Conservation (phyloP, 2,329 filamentous ascomycete species). For the Ceratocystis cubensis region DNA sequence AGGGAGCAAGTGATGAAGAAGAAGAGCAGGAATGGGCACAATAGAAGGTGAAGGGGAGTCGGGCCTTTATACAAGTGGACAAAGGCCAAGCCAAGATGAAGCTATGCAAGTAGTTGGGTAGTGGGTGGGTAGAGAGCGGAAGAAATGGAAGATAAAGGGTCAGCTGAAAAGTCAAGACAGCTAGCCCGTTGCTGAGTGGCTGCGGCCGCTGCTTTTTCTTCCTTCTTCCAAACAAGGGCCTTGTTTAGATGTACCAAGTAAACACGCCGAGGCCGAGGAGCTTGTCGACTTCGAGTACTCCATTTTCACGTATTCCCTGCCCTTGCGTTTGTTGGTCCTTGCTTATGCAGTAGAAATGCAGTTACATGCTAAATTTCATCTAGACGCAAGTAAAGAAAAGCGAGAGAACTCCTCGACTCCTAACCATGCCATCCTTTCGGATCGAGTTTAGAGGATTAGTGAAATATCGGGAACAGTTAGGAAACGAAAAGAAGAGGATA, state of each 20-base stretch:
- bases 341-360: slow-evolving; percentile 3
- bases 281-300: background rate
- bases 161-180: slow-evolving; percentile 4
- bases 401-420: slow-evolving; percentile 2
- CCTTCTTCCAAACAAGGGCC: background rate
- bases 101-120: background rate
- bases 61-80: background rate
- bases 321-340: background rate
- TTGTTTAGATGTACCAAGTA: slow-evolving; percentile 1
- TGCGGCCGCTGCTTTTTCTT: background rate
- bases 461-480: background rate
- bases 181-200: background rate
- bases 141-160: background rate
- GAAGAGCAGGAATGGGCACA: background rate
- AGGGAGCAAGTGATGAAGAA: slow-evolving; percentile 1
- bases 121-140: background rate
- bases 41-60: background rate
- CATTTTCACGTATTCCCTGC: background rate
- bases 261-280: background rate
- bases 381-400: background rate
- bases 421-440: background rate
- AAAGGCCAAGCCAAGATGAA: too few species aligned
- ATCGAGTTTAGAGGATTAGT: slow-evolving; percentile 1
- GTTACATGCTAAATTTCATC: background rate
- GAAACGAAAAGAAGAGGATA: background rate